phyloP scores from a whole-genome alignment of 306 rosid genomes.

The Pyrus bretschneideri region DNA sequence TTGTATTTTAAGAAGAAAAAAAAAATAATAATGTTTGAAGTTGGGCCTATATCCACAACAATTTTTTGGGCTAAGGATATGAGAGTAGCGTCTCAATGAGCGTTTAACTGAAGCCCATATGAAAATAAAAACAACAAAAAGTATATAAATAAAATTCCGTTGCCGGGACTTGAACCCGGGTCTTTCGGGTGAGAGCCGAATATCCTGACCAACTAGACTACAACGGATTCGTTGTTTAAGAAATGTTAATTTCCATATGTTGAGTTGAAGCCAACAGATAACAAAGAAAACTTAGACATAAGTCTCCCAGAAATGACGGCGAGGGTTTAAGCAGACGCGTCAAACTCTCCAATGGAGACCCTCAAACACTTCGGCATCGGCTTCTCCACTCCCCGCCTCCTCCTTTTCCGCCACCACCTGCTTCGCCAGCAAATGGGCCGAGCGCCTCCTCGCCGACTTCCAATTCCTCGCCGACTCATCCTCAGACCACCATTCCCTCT shows the following conservation, averaged over 20 bases:
- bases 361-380: slow-evolving; percentile 40
- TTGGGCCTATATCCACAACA: background rate
- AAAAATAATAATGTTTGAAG: too few species aligned
- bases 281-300: too few species aligned
- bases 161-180: slow-evolving; percentile 54
- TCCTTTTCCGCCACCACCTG: slow-evolving; percentile 13
- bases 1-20: too few species aligned
- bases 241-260: rapidly evolving
- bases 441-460: slow-evolving; percentile 83
- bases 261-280: too few species aligned
- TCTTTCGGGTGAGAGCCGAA: slow-evolving; percentile 43
- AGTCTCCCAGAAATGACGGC: background rate
- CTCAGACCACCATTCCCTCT: slow-evolving; percentile 13
- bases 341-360: slow-evolving; percentile 33
- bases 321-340: slow-evolving; percentile 8
- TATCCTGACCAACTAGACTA: slow-evolving; percentile 49
- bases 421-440: slow-evolving; percentile 94
- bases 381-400: slow-evolving; percentile 27
- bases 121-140: too few species aligned
- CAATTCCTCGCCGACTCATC: slow-evolving; percentile 72
- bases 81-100: background rate
- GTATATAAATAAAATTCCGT: background rate
- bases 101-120: background rate
- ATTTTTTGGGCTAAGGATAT: background rate
- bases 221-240: slow-evolving; percentile 17